Evolutionary conservation across 345 rosid genomes (phyloP).

Genomic region (Eucalyptus coolabah): DNA sequence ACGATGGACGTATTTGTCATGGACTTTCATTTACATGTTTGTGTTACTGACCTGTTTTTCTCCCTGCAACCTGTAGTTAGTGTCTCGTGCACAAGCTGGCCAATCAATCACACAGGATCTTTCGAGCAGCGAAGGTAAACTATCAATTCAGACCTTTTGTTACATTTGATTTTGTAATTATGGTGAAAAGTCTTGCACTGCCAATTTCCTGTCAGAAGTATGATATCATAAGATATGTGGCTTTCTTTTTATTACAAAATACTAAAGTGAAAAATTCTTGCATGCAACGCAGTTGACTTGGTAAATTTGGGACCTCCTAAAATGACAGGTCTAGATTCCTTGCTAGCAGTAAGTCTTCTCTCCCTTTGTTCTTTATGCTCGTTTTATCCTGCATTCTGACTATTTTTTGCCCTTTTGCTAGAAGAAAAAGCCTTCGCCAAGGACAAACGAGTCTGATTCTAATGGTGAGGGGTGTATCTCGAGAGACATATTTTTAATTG

Average conservation of each 20-base stretch:
- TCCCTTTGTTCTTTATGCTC: neutral
- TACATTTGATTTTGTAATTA: neutral
- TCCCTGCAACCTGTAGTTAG: slow-evolving; percentile 35
- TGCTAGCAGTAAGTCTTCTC: slow-evolving; percentile 35
- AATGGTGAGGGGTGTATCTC: slow-evolving; percentile 30
- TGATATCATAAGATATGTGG: neutral
- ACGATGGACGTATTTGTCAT: neutral
- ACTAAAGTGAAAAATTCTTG: neutral
- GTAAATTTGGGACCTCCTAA: slow-evolving; percentile 44
- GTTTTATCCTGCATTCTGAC: neutral
- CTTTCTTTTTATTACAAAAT: neutral
- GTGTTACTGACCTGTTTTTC: slow-evolving; percentile 1
- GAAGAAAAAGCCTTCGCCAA: slow-evolving; percentile 51
- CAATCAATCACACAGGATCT: slow-evolving; percentile 44
- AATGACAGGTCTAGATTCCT: slow-evolving; percentile 60
- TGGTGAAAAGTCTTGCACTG: neutral
- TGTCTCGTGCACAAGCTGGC: slow-evolving; percentile 71
- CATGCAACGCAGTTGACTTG: slow-evolving; percentile 42
- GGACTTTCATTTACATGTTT: neutral
- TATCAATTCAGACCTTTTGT: neutral
- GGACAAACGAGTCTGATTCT: slow-evolving; percentile 23
- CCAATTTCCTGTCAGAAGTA: neutral
- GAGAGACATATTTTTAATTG: neutral
- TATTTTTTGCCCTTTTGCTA: neutral
- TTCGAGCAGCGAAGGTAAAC: slow-evolving; percentile 24